These are phyloP conservation scores for Cavenderia fasciculata DNA, from an alignment of 78 protist genomes.

Conservation along the genomic window DNA sequence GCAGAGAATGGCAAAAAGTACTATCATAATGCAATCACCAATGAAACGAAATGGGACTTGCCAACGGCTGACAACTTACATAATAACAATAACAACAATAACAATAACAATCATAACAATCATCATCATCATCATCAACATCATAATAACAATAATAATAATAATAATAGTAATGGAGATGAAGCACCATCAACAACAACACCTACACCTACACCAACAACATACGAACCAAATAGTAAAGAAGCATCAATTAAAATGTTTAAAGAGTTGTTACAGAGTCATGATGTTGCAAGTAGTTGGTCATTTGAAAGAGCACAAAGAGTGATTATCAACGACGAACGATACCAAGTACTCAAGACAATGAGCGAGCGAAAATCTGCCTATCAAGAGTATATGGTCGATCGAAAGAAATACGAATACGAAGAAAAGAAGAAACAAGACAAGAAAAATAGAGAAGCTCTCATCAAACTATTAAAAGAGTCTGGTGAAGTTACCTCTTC, in stretches of 20 bases:
- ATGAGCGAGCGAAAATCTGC: slow-evolving; percentile 58
- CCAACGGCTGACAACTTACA: background rate
- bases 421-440: slow-evolving; percentile 50
- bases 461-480: slow-evolving; percentile 36
- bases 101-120: background rate
- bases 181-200: too few species aligned
- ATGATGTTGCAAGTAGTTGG: slow-evolving; percentile 33
- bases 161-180: background rate
- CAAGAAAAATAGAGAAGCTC: slow-evolving; percentile 29
- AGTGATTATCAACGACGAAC: slow-evolving; percentile 22
- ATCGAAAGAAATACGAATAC: slow-evolving; percentile 32
- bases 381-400: slow-evolving; percentile 32
- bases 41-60: slow-evolving; percentile 43
- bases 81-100: background rate
- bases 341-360: slow-evolving; percentile 50
- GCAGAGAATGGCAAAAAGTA: slow-evolving; percentile 54
- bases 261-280: slow-evolving; percentile 5
- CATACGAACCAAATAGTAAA: slow-evolving; percentile 1
- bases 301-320: slow-evolving; percentile 63
- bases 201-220: too few species aligned
- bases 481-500: slow-evolving; percentile 21
- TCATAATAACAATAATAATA: background rate
- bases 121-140: background rate
- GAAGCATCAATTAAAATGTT: slow-evolving; percentile 21
- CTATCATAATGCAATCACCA: slow-evolving; percentile 36